phyloP scores from a whole-genome alignment of 2,329 filamentous ascomycete genomes.

The Dactylonectria estremocensis region DNA sequence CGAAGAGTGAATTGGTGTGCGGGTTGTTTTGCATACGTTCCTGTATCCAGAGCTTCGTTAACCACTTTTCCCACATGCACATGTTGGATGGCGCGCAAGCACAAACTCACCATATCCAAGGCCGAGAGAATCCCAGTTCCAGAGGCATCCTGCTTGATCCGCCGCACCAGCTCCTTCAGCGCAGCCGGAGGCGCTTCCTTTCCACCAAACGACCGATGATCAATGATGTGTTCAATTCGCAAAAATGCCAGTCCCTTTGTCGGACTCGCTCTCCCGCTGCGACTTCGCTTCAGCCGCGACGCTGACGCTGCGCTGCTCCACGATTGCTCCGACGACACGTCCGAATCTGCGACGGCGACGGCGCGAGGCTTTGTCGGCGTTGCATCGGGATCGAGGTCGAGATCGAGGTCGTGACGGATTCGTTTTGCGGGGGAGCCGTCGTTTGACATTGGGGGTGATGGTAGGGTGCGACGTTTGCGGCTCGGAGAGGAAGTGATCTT shows the following conservation, averaged over 20 bases:
- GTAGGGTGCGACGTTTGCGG: too few species aligned
- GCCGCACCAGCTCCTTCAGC: neutral
- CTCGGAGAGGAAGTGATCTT: too few species aligned
- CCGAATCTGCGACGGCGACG: too few species aligned
- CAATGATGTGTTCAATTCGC: neutral
- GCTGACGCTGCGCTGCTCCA: too few species aligned
- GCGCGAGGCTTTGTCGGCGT: too few species aligned
- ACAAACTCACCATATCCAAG: neutral
- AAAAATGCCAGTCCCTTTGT: neutral
- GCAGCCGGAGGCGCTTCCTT: neutral
- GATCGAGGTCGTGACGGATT: too few species aligned
- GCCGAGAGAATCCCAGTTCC: conserved; percentile 1
- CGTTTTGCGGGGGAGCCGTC: too few species aligned
- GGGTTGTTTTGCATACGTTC: neutral
- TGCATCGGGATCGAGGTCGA: too few species aligned
- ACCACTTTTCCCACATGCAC: neutral
- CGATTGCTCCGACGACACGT: too few species aligned
- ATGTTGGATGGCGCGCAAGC: too few species aligned
- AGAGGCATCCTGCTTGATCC: neutral
- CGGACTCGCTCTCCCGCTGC: neutral
- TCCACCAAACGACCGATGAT: neutral
- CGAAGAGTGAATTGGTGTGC: neutral
- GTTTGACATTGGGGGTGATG: too few species aligned
- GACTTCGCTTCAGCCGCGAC: neutral
- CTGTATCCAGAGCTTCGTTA: neutral